Evolutionary conservation across 1,139 yeast species (phyloP).

Genomic region (Chernovozyma aurita): DNA sequence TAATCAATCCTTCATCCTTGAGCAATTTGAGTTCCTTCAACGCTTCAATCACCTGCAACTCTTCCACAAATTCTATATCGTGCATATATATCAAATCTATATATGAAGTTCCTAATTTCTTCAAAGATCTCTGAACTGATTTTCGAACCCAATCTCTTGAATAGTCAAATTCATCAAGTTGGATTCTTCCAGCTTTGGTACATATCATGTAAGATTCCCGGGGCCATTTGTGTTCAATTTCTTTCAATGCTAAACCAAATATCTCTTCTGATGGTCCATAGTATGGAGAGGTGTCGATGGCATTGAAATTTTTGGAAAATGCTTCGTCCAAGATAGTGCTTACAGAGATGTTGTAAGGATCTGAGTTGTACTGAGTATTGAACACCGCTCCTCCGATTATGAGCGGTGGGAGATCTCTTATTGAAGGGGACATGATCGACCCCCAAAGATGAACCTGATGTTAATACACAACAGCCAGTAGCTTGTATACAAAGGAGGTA

Average conservation of each 20-base stretch:
- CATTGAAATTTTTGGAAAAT: conserved; percentile 63
- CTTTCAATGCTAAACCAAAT: conserved; percentile 60
- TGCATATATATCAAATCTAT: conserved; percentile 82
- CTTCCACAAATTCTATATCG: conserved; percentile 78
- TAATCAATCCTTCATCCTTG: conserved; percentile 61
- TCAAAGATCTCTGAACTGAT: conserved; percentile 63
- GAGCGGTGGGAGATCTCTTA: conserved; percentile 48
- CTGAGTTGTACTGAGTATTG: conserved; percentile 68
- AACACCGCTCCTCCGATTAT: conserved; percentile 85
- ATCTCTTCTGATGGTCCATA: conserved; percentile 85
- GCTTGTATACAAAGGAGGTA: too few relatives aligned
- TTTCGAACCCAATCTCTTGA: conserved; percentile 51
- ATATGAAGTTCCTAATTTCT: conserved; percentile 60
- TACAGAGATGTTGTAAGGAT: conserved; percentile 59
- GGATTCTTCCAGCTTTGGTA: conserved; percentile 82
- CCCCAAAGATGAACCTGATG: too few relatives aligned
- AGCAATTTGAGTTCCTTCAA: conserved; percentile 53
- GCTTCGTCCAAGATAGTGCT: conserved; percentile 55
- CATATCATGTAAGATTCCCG: conserved; percentile 68
- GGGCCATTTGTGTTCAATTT: conserved; percentile 37
- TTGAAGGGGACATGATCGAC: conserved; percentile 4
- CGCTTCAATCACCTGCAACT: conserved; percentile 56
- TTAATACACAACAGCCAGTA: too few relatives aligned
- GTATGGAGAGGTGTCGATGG: conserved; percentile 89
- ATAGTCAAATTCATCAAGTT: conserved; percentile 70